Base-by-base conservation (phyloP, 2,329 filamentous ascomycete genomes). In the Colletotrichum brevisporum region DNA sequence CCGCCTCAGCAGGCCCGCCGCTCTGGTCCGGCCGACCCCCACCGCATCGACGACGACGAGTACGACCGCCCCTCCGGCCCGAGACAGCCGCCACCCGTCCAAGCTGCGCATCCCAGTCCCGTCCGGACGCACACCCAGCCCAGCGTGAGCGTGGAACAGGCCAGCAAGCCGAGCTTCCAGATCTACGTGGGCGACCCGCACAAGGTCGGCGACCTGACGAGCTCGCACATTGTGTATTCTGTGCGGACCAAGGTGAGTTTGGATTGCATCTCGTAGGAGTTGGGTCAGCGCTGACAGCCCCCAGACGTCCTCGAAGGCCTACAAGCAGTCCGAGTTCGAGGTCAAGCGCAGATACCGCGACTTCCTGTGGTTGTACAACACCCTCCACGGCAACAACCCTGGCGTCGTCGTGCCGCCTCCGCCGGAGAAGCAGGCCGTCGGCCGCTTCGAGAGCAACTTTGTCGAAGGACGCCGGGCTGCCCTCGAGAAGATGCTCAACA, bases 401-500 rank as follows among this genome's bases (percentile, higher is more conserved):
- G 96, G 96, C 66, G 91, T 98, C 45, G 94, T 99, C 36, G 94
- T 99, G 13, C 96, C 96, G 0, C 95, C 96, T 8, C 96, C 96
- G 0, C 96, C 96, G 1, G 96, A 99, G 83, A 99, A 99, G 84
- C 96, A 99, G 83, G 95, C 95, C 8, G 93, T 99, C 64, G 95
- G 95, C 70, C 91, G 96, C 47, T 99, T 99, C 78, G 95, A 99
- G 81, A 93, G 90, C 73, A 97, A 98, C 79, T 99, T 99, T 81
- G 94, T 99, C 71, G 96, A 99, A 81, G 94, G 93, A 51, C 88
- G 96, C 75, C 89, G 96, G 74, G 93, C 94, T 71, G 96, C 96
- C 15, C 83, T 99, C 67, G 96, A 99, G 82, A 94, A 96, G 78
- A 99, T 99, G 96, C 85, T 98, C 63, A 98, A 98, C 88, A 98